phyloP scores from a whole-genome alignment of 2,329 filamentous ascomycete genomes.

The Grosmannia serpens region DNA sequence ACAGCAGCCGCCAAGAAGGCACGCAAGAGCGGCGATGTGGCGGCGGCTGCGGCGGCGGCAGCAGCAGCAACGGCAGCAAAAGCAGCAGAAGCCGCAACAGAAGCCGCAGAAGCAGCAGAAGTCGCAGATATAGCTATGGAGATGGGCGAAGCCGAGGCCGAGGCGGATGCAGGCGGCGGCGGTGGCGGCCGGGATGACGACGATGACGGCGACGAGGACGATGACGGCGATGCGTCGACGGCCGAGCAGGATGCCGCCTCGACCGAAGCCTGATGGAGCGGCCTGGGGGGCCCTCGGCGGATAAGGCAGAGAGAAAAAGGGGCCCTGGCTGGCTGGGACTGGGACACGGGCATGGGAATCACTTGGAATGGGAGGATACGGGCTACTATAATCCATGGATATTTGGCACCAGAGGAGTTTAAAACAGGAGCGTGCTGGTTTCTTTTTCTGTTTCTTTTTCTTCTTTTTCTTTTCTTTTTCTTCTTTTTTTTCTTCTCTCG shows the following conservation, averaged over 20 bases:
- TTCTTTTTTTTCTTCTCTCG: neutral
- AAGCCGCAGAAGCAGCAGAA: neutral
- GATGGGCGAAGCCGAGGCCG: neutral
- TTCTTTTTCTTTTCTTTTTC: neutral
- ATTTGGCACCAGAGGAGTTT: no score
- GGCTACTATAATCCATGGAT: no score
- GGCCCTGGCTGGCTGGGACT: no score
- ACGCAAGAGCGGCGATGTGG: slow-evolving; percentile 19
- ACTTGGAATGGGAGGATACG: no score
- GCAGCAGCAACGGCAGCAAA: no score
- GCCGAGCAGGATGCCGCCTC: neutral
- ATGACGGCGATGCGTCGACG: slow-evolving; percentile 15
- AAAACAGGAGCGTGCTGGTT: neutral
- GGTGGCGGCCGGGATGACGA: neutral
- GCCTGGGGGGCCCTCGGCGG: no score
- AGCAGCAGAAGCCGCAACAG: slow-evolving; percentile 17
- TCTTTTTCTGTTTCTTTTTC: neutral
- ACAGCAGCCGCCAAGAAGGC: slow-evolving; percentile 13
- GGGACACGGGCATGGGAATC: no score
- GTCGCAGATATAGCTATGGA: neutral
- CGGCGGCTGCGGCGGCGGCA: neutral
- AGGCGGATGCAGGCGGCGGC: neutral
- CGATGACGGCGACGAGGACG: slow-evolving; percentile 8
- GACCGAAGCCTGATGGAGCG: neutral
- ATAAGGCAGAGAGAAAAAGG: no score